Conservation (phyloP, 2,329 filamentous ascomycete genomes). For the Penicillium sp. region DNA sequence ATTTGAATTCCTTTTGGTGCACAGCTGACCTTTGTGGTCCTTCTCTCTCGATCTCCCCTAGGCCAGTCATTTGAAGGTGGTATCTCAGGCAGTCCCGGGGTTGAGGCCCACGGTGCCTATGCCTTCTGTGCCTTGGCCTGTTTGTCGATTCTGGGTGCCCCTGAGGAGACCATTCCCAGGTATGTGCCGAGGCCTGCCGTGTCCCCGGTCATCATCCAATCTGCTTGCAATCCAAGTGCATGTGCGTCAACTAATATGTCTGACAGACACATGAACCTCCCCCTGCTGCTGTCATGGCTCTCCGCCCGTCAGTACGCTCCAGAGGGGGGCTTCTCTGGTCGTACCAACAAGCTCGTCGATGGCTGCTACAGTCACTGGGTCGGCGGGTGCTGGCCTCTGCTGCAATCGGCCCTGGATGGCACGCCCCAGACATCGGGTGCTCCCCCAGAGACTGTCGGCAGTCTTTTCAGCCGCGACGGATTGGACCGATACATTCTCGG, state of each 20-base stretch:
- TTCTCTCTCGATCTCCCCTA: constrained; percentile 26
- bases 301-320: constrained; percentile 83
- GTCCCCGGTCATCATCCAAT: constrained; percentile 2
- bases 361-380: constrained; percentile 99
- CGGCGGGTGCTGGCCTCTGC: constrained; percentile 85
- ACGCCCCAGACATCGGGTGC: constrained; percentile 30
- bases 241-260: constrained; percentile 4
- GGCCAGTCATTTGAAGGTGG: constrained; percentile 94
- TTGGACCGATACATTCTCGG: constrained; percentile 82
- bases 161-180: constrained; percentile 66
- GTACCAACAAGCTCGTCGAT: constrained; percentile 96
- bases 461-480: constrained; percentile 72
- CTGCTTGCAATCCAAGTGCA: constrained; percentile 24
- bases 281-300: constrained; percentile 76
- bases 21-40: neutral
- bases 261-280: constrained; percentile 66
- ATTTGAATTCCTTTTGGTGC: no score
- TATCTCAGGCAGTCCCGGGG: constrained; percentile 75
- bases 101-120: constrained; percentile 94
- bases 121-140: constrained; percentile 90
- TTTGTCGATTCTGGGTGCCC: constrained; percentile 76
- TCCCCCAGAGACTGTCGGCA: constrained; percentile 23
- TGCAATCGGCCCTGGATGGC: constrained; percentile 69
- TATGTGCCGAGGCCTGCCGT: constrained; percentile 35
- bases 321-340: constrained; percentile 86